Evolutionary conservation across 2,329 filamentous ascomycete species (phyloP), one percentile per base, ranked within the genome.

Genomic region (Teratosphaeria pseudoeucalypti): DNA sequence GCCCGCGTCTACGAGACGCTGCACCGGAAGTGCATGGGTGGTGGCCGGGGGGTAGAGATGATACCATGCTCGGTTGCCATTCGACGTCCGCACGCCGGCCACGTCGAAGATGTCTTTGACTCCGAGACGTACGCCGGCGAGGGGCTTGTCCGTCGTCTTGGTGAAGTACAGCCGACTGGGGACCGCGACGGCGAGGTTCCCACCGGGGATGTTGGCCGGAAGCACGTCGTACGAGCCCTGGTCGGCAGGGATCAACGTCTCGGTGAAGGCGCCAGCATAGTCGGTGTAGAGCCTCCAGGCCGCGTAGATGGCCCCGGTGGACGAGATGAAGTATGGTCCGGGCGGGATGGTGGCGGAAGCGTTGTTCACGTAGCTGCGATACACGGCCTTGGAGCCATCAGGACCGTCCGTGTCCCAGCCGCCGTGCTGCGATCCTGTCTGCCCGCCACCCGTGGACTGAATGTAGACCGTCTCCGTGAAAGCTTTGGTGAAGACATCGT

Each of bases 121-220:
- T 0, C 79, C 84, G 0, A 87, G 69, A 19, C 85, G 78, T 3
- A 85, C 78, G 19, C 85, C 84, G 5, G 82, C 80, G 0, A 87
- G 74, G 0, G 83, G 84, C 65, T 82, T 79, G n/a, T 77, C 74
- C 0, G 70, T 65, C 0, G 79, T 82, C 54, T 76, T 78, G 2
- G 76, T 79, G 70, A 76, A 83, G 72, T 85, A 85, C 0, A 86
- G 73, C 10, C 84, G 77, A 6, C 83, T 86, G 3, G 84, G 83
- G 0, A 87, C 84, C 3, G 74, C 78, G 55, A 79, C 74, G 34
- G 74, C 78, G 52, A 78, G 65, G 59, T 77, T 71, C 59, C 77
- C 74, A 6, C 77, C 76, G 1, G 61, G 55, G 2, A 66, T 23
- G 29, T 65, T 64, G n/a, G 76, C 76, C 16, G 74, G 75, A 9